Base-by-base conservation (phyloP, 345 rosid genomes). In the Nephelium lappaceum region DNA sequence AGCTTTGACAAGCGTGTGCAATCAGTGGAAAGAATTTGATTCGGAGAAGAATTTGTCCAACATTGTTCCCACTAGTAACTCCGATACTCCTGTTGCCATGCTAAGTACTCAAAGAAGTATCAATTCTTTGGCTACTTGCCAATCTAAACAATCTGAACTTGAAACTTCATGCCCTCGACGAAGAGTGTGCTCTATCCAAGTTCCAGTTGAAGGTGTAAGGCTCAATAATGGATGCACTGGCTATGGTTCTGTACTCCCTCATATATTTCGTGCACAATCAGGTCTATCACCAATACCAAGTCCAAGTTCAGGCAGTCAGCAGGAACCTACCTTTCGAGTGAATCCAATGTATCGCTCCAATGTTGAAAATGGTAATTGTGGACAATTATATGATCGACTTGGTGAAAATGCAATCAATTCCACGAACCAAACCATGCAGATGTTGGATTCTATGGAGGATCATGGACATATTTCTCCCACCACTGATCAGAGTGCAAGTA, bases 401-500 rank as follows among this genome's bases (percentile, higher is more conserved):
- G 87, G 84, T 75, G 85, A 85, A 49, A 81, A 85, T 78, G 77
- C 76, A 65, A 77, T 80, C 72, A 79, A 79, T 74, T 81, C 89
- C 38, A 51, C 86, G 80, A 81, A 78, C 51, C 82, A 75, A 18
- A 69, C 78, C 25, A 39, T 61, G 51, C 81, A 84, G 39, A 84
- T 67, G 61, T 69, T 80, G 64, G 84, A 87, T 63, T 74, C 84
- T 41, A 7, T 73, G 73, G 93, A 91, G 63, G 96, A 91, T 68
- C 87, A 82, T 71, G 91, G 90, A 72, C 84, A 80, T 76, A 67
- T 86, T 69, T 89, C 91, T 74, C 81, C 91, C 7, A 80, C 83
- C 41, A 82, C 90, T 11, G 92, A 92, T 75, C 91, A 88, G 81
- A 91, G 95, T 80, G 89, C 82, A 70, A 85, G 75, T 82, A 89